These are phyloP conservation scores for Aureobasidium melanogenum DNA, from an alignment of 2,329 filamentous ascomycete genomes.

Conservation along the genomic window DNA sequence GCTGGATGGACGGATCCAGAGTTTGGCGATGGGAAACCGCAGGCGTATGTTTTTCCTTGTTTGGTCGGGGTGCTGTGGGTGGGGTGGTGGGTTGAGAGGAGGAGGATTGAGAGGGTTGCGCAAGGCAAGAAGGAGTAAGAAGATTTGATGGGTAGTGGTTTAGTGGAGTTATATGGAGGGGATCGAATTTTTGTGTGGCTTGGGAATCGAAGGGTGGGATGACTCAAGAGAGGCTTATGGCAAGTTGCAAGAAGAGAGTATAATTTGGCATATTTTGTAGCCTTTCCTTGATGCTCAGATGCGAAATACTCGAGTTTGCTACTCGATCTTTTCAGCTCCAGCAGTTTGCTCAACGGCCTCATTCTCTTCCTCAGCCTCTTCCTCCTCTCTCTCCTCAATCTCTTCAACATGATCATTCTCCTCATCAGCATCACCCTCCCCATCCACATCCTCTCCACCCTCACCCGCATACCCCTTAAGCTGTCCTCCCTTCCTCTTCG, in stretches of 20 bases:
- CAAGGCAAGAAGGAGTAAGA: background rate
- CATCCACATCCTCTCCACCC: constrained; percentile 14
- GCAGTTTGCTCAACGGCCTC: background rate
- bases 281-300: too few species aligned
- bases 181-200: too few species aligned
- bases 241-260: too few species aligned
- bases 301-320: background rate
- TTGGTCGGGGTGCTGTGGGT: background rate
- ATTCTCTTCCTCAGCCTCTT: constrained; percentile 1
- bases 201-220: too few species aligned
- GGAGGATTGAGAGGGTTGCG: background rate
- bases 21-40: background rate
- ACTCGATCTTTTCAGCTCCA: background rate
- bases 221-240: too few species aligned
- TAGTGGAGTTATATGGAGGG: too few species aligned
- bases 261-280: too few species aligned
- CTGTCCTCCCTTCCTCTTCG: constrained; percentile 72
- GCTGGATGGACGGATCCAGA: background rate
- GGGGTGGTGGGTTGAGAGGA: background rate
- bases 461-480: constrained; percentile 14
- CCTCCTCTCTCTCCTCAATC: background rate
- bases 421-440: constrained; percentile 15
- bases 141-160: too few species aligned
- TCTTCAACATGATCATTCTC: constrained; percentile 1
- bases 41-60: background rate